Percentiles rank a stretch among this genome's conserved stretches.
These are phyloP conservation scores for Coccinonectria pachysandricola DNA, from an alignment of 2,329 filamentous ascomycete genomes.

Conservation along the genomic window DNA sequence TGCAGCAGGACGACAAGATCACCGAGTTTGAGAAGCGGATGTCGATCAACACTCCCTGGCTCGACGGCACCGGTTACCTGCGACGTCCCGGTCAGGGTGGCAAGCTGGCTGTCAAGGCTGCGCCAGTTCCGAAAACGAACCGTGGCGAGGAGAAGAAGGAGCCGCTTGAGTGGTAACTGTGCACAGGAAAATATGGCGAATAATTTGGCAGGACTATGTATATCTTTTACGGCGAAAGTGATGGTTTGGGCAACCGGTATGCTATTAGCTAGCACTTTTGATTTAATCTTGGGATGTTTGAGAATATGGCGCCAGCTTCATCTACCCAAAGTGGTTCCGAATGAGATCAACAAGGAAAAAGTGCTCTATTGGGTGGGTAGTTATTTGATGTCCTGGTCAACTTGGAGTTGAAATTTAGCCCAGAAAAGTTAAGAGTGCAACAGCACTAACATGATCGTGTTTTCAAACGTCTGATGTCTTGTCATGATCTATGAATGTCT, in stretches of 20 bases:
- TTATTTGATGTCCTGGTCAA: too few species aligned
- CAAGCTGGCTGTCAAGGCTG: slow-evolving; percentile 46
- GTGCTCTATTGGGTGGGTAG: too few species aligned
- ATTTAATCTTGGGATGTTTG: slow-evolving; percentile 3
- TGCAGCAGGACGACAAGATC: slow-evolving; percentile 88
- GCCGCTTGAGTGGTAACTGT: slow-evolving; percentile 73
- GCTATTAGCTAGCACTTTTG: slow-evolving; percentile 13
- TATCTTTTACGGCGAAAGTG: slow-evolving; percentile 15
- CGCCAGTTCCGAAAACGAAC: slow-evolving; percentile 78
- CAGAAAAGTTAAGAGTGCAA: too few species aligned
- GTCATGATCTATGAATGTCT: too few species aligned
- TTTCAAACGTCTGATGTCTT: too few species aligned
- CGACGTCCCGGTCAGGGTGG: slow-evolving; percentile 45
- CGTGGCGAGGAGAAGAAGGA: slow-evolving; percentile 73
- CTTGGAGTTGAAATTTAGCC: too few species aligned
- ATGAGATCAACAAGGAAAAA: too few species aligned
- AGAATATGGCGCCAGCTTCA: too few species aligned
- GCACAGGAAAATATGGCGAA: too few species aligned
- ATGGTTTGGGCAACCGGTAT: slow-evolving; percentile 10
- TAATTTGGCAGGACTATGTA: too few species aligned
- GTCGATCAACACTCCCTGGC: slow-evolving; percentile 73
- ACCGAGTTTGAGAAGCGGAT: slow-evolving; percentile 69
- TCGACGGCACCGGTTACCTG: slow-evolving; percentile 79
- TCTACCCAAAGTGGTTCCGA: too few species aligned
- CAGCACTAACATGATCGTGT: too few species aligned